Conservation (phyloP, 106 monocot genomes). For the Triglochin maritima region DNA sequence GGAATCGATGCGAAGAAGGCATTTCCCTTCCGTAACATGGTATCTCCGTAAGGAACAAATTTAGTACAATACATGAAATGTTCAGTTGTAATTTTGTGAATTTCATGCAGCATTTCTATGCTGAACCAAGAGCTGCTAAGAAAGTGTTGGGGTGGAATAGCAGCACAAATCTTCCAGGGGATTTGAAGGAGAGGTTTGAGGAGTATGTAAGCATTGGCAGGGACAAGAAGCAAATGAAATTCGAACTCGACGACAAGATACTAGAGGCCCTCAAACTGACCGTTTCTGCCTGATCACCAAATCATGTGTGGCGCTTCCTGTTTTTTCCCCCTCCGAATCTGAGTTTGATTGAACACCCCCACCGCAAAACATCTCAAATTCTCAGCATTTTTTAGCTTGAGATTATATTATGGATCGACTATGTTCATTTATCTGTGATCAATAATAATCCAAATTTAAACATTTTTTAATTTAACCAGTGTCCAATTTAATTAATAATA, state of each 20-base stretch:
- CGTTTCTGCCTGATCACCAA: conserved; percentile 14
- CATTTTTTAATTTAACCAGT: too few relatives aligned
- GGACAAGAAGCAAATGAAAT: conserved; percentile 69
- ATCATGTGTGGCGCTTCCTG: not conserved
- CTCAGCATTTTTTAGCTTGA: too few relatives aligned
- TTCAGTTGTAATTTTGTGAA: not conserved
- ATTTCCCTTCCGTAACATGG: conserved; percentile 96
- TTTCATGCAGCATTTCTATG: conserved; percentile 80
- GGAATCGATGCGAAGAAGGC: conserved; percentile 93
- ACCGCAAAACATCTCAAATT: too few relatives aligned
- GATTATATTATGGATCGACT: too few relatives aligned
- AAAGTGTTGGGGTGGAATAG: conserved; percentile 68
- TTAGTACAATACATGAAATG: not conserved
- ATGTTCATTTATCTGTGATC: too few relatives aligned
- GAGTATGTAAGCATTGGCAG: conserved; percentile 85
- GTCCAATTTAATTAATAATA: too few relatives aligned
- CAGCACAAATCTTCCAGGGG: conserved; percentile 74
- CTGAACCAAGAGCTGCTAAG: conserved; percentile 92
- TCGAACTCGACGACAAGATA: conserved; percentile 89
- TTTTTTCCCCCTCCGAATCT: not conserved
- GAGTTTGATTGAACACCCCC: not conserved
- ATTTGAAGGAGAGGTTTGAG: conserved; percentile 75
- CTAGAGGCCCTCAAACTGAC: conserved; percentile 46
- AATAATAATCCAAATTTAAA: too few relatives aligned
- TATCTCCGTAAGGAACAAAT: conserved; percentile 3